These are phyloP conservation scores for Albugo laibachii DNA, from an alignment of 352 stramenopile genomes.

Conservation along the genomic window DNA sequence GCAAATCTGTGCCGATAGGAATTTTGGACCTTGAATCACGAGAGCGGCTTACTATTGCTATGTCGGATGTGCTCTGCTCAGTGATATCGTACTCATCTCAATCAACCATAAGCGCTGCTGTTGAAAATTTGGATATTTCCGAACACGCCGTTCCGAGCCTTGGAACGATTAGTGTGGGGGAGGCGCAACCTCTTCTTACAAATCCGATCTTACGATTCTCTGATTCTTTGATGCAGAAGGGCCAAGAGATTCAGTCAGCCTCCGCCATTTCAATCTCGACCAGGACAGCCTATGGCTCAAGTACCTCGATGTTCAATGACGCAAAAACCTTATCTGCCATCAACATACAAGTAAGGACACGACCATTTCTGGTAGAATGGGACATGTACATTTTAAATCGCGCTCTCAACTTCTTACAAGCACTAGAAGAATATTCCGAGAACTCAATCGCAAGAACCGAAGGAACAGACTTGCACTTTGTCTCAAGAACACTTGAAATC, in stretches of 20 bases:
- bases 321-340: slow-evolving; percentile 27
- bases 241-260: slow-evolving; percentile 37
- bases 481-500: slow-evolving; percentile 32
- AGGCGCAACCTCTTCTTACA: slow-evolving; percentile 35
- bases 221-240: slow-evolving; percentile 31
- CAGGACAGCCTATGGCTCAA: slow-evolving; percentile 22
- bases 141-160: slow-evolving; percentile 61
- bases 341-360: slow-evolving; percentile 13
- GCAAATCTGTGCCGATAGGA: slow-evolving; percentile 18
- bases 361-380: slow-evolving; percentile 63
- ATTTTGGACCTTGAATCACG: slow-evolving; percentile 46
- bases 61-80: slow-evolving; percentile 57
- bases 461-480: background rate
- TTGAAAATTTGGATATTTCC: slow-evolving; percentile 38
- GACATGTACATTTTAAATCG: slow-evolving; percentile 77
- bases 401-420: slow-evolving; percentile 46
- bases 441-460: slow-evolving; percentile 3
- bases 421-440: slow-evolving; percentile 11
- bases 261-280: slow-evolving; percentile 45
- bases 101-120: slow-evolving; percentile 23
- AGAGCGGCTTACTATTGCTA: slow-evolving; percentile 14
- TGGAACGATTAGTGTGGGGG: slow-evolving; percentile 41
- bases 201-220: slow-evolving; percentile 37
- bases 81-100: slow-evolving; percentile 31
- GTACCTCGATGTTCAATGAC: slow-evolving; percentile 1